Percentiles rank a stretch among this genome's conserved stretches.
Evolutionary conservation across 208 protist genomes (phyloP).

Genomic region (Trypanosoma avium): DNA sequence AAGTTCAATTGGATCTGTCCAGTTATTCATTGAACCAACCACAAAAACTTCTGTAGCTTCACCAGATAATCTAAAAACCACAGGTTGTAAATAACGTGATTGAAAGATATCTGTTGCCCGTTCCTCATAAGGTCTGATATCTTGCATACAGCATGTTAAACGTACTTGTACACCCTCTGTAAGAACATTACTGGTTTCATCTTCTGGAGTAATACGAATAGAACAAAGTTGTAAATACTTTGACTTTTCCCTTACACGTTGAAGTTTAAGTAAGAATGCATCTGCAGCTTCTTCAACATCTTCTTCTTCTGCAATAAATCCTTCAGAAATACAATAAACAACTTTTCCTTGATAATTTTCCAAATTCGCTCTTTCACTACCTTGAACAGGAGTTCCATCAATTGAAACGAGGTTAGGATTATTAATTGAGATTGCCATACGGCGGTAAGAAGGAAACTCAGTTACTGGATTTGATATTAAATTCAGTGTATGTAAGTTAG

Average conservation of each 20-base stretch:
- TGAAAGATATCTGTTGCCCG: conserved; percentile 84
- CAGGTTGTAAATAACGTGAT: conserved; percentile 83
- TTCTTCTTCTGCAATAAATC: conserved; percentile 88
- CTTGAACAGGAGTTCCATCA: conserved; percentile 84
- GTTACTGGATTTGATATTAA: conserved; percentile 90
- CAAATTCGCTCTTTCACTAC: conserved; percentile 81
- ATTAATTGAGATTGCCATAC: conserved; percentile 91
- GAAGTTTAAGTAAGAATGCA: conserved; percentile 84
- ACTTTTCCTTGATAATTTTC: conserved; percentile 91
- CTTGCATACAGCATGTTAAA: conserved; percentile 90
- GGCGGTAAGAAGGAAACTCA: conserved; percentile 82
- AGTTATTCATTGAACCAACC: conserved; percentile 92
- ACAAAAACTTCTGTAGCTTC: conserved; percentile 91
- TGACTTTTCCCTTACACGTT: conserved; percentile 65
- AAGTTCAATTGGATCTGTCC: conserved; percentile 89
- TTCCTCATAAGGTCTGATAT: conserved; percentile 79
- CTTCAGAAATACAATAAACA: conserved; percentile 86
- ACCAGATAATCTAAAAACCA: conserved; percentile 88
- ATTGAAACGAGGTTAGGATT: conserved; percentile 78
- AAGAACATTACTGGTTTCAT: conserved; percentile 56
- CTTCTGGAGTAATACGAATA: conserved; percentile 74
- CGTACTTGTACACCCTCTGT: conserved; percentile 80
- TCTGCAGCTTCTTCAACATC: conserved; percentile 79
- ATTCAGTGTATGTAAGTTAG: conserved; percentile 89
- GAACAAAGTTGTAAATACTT: conserved; percentile 81